These are phyloP conservation scores for Mortierella antarctica DNA, from an alignment of 192 early-diverging fungal species.

Conservation along the genomic window DNA sequence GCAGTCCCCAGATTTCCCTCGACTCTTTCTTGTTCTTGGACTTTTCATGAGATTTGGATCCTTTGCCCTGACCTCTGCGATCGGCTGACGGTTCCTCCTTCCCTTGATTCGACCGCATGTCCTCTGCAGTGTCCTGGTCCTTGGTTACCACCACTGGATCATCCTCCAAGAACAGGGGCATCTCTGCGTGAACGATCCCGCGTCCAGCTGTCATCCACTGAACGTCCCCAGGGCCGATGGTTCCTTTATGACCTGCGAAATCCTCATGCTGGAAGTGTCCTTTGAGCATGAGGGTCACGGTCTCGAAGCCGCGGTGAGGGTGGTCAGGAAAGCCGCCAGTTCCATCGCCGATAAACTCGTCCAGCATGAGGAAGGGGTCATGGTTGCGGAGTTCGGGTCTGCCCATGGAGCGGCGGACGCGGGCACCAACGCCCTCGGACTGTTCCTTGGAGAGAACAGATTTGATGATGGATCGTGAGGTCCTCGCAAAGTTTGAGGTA, in stretches of 20 bases:
- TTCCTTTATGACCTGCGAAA: conserved; percentile 60
- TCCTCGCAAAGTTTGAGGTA: too few species aligned
- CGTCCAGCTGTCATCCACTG: conserved; percentile 78
- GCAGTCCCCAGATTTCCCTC: conserved; percentile 55
- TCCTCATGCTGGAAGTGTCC: conserved; percentile 69
- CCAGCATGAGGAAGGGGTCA: conserved; percentile 53
- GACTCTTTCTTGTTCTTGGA: conserved; percentile 2
- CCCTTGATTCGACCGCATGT: background rate
- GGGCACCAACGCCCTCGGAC: conserved; percentile 84
- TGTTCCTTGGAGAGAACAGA: conserved; percentile 34
- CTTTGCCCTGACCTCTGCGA: background rate
- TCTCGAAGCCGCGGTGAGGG: conserved; percentile 74
- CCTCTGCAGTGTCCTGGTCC: too few species aligned
- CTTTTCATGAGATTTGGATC: background rate
- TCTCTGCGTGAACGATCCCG: conserved; percentile 72
- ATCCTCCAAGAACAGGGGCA: conserved; percentile 55
- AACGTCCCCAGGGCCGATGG: conserved; percentile 59
- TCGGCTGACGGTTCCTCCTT: background rate
- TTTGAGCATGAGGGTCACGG: conserved; percentile 68
- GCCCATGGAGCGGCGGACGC: conserved; percentile 82
- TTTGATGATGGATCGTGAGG: too few species aligned
- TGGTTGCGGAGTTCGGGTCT: conserved; percentile 47
- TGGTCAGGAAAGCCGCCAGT: conserved; percentile 58
- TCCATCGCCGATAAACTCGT: conserved; percentile 32
- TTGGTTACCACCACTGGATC: background rate